Percentiles rank a stretch among this genome's conserved stretches.
Evolutionary conservation across 2,329 filamentous ascomycete species (phyloP).

Genomic region (Penicillium sp.): DNA sequence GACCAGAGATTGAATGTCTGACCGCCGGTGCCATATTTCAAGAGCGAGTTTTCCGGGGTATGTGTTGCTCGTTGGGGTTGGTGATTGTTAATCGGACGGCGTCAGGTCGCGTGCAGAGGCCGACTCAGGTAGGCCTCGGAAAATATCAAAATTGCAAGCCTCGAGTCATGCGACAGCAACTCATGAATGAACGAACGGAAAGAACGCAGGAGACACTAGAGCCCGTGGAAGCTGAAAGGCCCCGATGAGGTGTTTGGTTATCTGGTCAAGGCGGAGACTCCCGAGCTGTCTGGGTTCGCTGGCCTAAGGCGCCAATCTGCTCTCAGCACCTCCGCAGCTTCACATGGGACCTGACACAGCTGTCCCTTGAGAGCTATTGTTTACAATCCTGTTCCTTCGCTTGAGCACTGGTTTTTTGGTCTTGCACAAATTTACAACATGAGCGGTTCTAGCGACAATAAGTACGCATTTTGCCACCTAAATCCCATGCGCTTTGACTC

Average conservation of each 20-base stretch:
- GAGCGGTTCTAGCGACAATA: conserved; percentile 40
- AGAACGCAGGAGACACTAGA: conserved; percentile 3
- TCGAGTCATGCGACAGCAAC: background rate
- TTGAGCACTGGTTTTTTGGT: background rate
- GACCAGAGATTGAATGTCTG: conserved; percentile 27
- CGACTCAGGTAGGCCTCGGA: background rate
- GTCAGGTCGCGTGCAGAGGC: conserved; percentile 20
- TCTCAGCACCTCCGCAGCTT: conserved; percentile 9
- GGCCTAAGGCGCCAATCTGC: conserved; percentile 22
- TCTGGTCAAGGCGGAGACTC: conserved; percentile 25
- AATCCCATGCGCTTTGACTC: background rate
- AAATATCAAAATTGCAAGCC: background rate
- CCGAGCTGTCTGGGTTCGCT: background rate
- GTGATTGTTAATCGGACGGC: conserved; percentile 21
- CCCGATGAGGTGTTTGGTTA: conserved; percentile 17
- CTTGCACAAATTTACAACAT: conserved; percentile 25
- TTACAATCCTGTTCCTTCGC: background rate
- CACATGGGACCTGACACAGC: conserved; percentile 17
- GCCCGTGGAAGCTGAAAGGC: conserved; percentile 4
- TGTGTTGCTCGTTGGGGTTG: conserved; percentile 16
- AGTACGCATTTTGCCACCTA: conserved; percentile 25
- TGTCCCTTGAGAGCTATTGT: conserved; percentile 18
- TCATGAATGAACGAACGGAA: background rate
- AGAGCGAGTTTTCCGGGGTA: conserved; percentile 10
- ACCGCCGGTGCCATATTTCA: conserved; percentile 35